Percentiles rank a stretch among this genome's conserved stretches.
phyloP scores from a whole-genome alignment of 2,329 filamentous ascomycete genomes.

The Colletotrichum cereale region DNA sequence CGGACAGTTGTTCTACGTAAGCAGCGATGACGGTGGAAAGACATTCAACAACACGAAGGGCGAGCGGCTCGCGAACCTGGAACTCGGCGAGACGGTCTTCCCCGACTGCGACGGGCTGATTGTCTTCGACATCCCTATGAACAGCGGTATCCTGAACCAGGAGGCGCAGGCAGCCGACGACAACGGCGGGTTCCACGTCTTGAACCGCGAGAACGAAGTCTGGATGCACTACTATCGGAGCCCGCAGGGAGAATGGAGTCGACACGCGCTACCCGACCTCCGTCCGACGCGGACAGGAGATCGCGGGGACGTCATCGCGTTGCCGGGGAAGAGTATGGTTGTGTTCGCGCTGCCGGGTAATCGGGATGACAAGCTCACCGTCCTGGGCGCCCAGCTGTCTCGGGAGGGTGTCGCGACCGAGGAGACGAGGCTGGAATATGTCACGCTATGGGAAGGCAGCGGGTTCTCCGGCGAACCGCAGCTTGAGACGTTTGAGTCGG shows the following conservation, averaged over 20 bases:
- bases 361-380: slow-evolving; percentile 26
- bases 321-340: slow-evolving; percentile 15
- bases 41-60: slow-evolving; percentile 23
- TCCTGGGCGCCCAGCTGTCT: slow-evolving; percentile 21
- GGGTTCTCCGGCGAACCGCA: slow-evolving; percentile 39
- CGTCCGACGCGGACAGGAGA: slow-evolving; percentile 34
- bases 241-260: slow-evolving; percentile 22
- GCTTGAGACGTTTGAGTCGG: slow-evolving; percentile 29
- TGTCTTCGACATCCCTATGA: slow-evolving; percentile 36
- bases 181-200: slow-evolving; percentile 30
- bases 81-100: slow-evolving; percentile 33
- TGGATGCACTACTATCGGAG: slow-evolving; percentile 37
- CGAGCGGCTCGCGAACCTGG: slow-evolving; percentile 30
- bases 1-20: slow-evolving; percentile 28
- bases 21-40: slow-evolving; percentile 27
- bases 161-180: slow-evolving; percentile 36
- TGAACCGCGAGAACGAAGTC: slow-evolving; percentile 37
- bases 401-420: background rate
- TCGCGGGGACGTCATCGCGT: slow-evolving; percentile 26
- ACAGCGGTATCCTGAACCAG: slow-evolving; percentile 35
- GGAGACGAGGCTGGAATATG: slow-evolving; percentile 4
- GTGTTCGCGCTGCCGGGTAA: slow-evolving; percentile 35
- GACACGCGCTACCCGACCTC: slow-evolving; percentile 14
- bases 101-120: slow-evolving; percentile 33
- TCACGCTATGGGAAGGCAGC: slow-evolving; percentile 19